Evolutionary conservation across 257 asterid species (phyloP), one percentile per base, ranked within the genome.

Genomic region (Fraxinus cuspidata): DNA sequence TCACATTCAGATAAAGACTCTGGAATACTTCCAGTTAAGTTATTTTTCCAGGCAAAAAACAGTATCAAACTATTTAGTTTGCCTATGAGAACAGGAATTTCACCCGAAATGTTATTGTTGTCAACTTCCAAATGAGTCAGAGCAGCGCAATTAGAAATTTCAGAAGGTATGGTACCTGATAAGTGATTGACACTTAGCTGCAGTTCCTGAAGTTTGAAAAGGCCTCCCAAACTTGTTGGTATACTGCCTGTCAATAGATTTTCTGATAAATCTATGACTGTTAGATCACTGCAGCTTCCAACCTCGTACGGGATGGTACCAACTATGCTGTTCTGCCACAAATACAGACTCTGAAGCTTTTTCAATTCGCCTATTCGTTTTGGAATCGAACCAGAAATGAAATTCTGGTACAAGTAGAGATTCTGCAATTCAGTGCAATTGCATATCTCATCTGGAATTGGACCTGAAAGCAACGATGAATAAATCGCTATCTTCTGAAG

Each of bases 31-130:
- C 99, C 99, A 13, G 97, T 90, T 64, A 95, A 79, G 60, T 93
- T 93, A 81, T 95, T 95, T 89, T 80, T 86, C 99, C 99, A 95
- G 73, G 99, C 98, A 34, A 93, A 95, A 74, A 95, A 88, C 81
- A 95, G 86, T 56, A 85, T 89, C 83, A 95, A 70, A 73, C 85
- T 84, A 75, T 71, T 83, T 42, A 95, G 32, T 12, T 83, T 89
- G 44, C 99, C 96, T 34, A 95, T 87, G 58, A 85, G 81, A 27
- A 35, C 21, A 0, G 99, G 99, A 71, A 95, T 90, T 31, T 90
- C 94, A 0, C 99, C 99, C 0, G 94, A 88, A 31, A 95, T 75
- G 1, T 12, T 77, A 75, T 95, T 95, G 85, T 95, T 93, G 84
- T 95, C 99, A n/a, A 95, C 86, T 80, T 95, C 99, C 83, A 95